Conservation (phyloP, 2,329 filamentous ascomycete species). For the Cadophora sp. region DNA sequence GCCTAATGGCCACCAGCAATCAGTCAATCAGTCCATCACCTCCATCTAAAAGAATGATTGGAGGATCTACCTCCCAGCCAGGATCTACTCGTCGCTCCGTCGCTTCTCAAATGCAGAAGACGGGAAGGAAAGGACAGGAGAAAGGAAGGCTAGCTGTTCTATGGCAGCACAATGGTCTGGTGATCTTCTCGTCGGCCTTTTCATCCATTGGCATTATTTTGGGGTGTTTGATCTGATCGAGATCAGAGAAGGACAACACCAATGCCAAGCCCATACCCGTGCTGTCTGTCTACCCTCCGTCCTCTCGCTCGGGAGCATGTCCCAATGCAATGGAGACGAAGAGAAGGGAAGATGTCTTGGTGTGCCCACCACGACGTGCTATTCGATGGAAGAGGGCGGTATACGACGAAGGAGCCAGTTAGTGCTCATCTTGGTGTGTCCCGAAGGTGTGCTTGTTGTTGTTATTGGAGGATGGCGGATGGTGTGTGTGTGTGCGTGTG, state of each 20-base stretch:
- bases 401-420: not conserved
- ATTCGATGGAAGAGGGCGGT: not conserved
- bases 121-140: not conserved
- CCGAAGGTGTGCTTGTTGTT: not conserved
- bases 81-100: not conserved
- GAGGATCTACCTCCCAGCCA: not conserved
- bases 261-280: not conserved
- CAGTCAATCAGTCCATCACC: no score
- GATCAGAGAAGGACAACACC: no score
- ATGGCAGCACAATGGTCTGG: not conserved
- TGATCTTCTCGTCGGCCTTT: not conserved
- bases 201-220: not conserved
- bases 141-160: not conserved
- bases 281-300: not conserved
- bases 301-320: not conserved
- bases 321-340: slow-evolving; percentile 17
- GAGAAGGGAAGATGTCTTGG: not conserved
- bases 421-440: not conserved
- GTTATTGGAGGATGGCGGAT: not conserved
- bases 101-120: not conserved
- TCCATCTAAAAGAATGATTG: not conserved
- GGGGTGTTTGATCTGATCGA: not conserved
- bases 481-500: not conserved
- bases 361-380: not conserved
- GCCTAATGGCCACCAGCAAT: no score